phyloP scores from a whole-genome alignment of 2,329 filamentous ascomycete species.

The Pseudopithomyces chartarum region DNA sequence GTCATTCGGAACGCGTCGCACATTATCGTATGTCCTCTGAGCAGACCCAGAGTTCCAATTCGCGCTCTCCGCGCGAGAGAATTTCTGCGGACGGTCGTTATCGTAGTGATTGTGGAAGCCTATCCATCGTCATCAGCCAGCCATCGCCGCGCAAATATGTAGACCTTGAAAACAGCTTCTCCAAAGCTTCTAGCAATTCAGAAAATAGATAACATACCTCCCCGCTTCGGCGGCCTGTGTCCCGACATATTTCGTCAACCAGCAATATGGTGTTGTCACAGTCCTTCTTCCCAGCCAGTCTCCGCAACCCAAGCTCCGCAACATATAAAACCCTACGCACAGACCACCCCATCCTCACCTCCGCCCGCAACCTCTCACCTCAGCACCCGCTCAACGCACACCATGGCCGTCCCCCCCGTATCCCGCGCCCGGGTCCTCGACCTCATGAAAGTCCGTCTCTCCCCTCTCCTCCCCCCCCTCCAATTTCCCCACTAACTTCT shows the following conservation, averaged over 20 bases:
- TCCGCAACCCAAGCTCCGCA: too few species aligned
- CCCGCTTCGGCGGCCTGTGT: conserved; percentile 5
- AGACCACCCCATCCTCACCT: conserved; percentile 4
- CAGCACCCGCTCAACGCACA: conserved; percentile 48
- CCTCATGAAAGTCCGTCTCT: conserved; percentile 72
- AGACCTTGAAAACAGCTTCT: not conserved
- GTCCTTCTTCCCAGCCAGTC: too few species aligned
- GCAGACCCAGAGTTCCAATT: conserved; percentile 1
- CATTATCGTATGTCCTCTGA: conserved; percentile 3
- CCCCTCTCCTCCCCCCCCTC: conserved; percentile 3
- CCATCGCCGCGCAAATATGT: not conserved
- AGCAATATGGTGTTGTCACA: too few species aligned
- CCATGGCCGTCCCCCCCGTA: conserved; percentile 60
- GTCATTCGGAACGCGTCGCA: conserved; percentile 2
- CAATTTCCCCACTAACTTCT: conserved; percentile 4
- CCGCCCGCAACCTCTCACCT: conserved; percentile 47
- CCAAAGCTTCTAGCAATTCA: not conserved
- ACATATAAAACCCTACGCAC: not conserved
- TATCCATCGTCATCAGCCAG: conserved; percentile 21
- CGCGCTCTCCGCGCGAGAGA: conserved; percentile 1
- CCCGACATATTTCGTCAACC: conserved; percentile 8
- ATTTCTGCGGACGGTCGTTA: conserved; percentile 10
- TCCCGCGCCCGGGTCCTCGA: conserved; percentile 62
- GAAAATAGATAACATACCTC: not conserved
- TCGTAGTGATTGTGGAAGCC: conserved; percentile 27